phyloP scores from a whole-genome alignment of 768 basidiomycete species.

The Lactarius trivialis region DNA sequence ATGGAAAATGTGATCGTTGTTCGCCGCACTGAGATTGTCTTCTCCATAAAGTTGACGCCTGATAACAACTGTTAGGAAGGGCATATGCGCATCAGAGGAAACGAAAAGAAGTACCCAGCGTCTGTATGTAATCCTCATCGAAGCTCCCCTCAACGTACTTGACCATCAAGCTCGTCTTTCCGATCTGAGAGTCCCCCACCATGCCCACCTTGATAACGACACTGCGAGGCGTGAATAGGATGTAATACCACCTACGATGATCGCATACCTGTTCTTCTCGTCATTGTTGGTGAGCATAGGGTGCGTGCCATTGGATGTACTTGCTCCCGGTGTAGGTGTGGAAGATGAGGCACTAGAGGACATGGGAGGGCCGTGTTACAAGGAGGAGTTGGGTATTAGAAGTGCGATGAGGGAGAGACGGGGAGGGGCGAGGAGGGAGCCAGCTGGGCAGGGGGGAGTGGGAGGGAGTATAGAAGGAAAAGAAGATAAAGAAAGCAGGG shows the following conservation, averaged over 20 bases:
- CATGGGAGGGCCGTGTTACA: constrained; percentile 12
- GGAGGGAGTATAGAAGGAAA: constrained; percentile 6
- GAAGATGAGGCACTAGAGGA: constrained; percentile 37
- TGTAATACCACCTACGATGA: not conserved
- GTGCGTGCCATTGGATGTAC: constrained; percentile 49
- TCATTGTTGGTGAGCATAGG: constrained; percentile 54
- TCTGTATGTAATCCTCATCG: constrained; percentile 99
- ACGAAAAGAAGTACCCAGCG: constrained; percentile 61
- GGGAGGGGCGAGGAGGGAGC: constrained; percentile 4
- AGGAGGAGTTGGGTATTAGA: constrained; percentile 22
- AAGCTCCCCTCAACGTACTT: constrained; percentile 99
- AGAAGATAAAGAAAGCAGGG: constrained; percentile 8
- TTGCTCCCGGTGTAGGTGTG: constrained; percentile 36
- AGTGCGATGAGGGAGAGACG: constrained; percentile 4
- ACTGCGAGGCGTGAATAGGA: constrained; percentile 34
- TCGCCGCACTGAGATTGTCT: constrained; percentile 95
- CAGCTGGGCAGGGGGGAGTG: not conserved
- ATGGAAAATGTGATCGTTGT: constrained; percentile 99
- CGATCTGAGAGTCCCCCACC: constrained; percentile 99
- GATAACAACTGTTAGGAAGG: constrained; percentile 9
- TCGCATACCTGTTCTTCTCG: constrained; percentile 64
- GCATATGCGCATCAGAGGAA: constrained; percentile 22
- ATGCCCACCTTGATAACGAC: constrained; percentile 99
- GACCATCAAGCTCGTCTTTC: constrained; percentile 99
- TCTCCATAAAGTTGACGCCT: constrained; percentile 99